These are phyloP conservation scores for Gomphus sp. DNA, from an alignment of 1,284 basidiomycete genomes.

Conservation along the genomic window DNA sequence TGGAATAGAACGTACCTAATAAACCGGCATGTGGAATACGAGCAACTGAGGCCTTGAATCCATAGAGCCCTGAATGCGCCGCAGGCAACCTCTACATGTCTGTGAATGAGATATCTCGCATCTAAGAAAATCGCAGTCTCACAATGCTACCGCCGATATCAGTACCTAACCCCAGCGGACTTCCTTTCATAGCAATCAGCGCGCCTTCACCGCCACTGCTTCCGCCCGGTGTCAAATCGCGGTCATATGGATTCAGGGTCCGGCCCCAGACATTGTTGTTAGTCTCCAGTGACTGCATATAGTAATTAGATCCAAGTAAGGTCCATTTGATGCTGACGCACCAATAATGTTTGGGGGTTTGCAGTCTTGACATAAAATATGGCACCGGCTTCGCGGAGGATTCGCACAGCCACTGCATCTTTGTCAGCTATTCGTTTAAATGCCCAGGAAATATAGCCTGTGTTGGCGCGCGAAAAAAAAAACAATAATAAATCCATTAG, in stretches of 20 bases:
- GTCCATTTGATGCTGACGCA: constrained; percentile 18
- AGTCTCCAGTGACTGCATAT: constrained; percentile 35
- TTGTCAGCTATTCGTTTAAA: constrained; percentile 30
- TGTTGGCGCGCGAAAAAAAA: neutral
- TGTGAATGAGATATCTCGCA: neutral
- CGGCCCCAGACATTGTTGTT: constrained; percentile 46
- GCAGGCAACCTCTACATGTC: constrained; percentile 31
- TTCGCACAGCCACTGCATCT: constrained; percentile 36
- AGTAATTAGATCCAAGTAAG: constrained; percentile 7
- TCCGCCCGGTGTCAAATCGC: constrained; percentile 45
- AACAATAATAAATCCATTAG: neutral
- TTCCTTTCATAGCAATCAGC: constrained; percentile 48
- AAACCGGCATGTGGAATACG: constrained; percentile 43
- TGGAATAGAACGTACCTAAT: constrained; percentile 18
- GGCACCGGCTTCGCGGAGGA: constrained; percentile 44
- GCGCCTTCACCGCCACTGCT: constrained; percentile 60
- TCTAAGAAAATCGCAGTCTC: constrained; percentile 11
- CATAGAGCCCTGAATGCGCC: constrained; percentile 43
- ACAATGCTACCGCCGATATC: constrained; percentile 46
- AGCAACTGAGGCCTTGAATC: constrained; percentile 42
- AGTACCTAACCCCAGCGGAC: constrained; percentile 48
- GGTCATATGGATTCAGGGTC: constrained; percentile 46
- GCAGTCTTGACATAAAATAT: constrained; percentile 50
- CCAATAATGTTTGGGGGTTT: constrained; percentile 43
- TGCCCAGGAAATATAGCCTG: constrained; percentile 44